Evolutionary conservation across 2,329 filamentous ascomycete species (phyloP).

Genomic region (Ophiostoma tasmaniense): DNA sequence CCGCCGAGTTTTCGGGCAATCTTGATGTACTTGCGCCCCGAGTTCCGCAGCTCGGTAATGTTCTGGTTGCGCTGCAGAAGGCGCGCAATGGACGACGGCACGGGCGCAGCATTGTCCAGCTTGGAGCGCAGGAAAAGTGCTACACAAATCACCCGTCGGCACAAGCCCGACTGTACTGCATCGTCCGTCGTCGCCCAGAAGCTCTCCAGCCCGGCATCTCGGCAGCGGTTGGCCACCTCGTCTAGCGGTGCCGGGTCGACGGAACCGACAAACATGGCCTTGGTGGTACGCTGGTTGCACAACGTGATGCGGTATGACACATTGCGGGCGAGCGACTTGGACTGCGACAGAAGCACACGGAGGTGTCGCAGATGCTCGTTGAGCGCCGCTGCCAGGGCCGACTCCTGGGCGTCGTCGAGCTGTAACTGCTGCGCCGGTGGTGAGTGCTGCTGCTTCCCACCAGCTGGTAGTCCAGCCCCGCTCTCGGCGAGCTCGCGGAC

Average conservation of each 20-base stretch:
- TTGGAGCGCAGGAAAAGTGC: constrained; percentile 27
- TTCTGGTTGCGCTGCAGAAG: constrained; percentile 22
- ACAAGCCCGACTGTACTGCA: constrained; percentile 22
- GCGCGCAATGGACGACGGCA: constrained; percentile 21
- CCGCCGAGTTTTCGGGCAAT: constrained; percentile 26
- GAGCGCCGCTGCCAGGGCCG: constrained; percentile 2
- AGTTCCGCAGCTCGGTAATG: constrained; percentile 26
- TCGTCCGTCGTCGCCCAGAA: constrained; percentile 24
- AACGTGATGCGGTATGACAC: constrained; percentile 27
- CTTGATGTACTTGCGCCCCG: constrained; percentile 30
- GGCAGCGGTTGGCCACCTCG: constrained; percentile 15
- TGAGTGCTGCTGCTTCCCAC: not conserved
- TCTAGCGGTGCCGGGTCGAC: constrained; percentile 19
- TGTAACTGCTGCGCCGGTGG: not conserved
- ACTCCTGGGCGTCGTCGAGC: not conserved
- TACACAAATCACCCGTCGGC: constrained; percentile 26
- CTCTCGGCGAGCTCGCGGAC: not conserved
- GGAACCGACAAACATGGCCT: constrained; percentile 23
- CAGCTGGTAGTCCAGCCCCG: not conserved
- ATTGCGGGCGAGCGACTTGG: constrained; percentile 25
- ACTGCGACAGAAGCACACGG: constrained; percentile 23
- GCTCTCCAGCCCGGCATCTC: constrained; percentile 13
- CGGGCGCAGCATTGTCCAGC: constrained; percentile 21
- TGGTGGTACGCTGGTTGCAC: constrained; percentile 27
- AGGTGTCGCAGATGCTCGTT: constrained; percentile 2